Base-by-base conservation (phyloP, 2,329 filamentous ascomycete species). In the Ascochyta clinopodiicola region DNA sequence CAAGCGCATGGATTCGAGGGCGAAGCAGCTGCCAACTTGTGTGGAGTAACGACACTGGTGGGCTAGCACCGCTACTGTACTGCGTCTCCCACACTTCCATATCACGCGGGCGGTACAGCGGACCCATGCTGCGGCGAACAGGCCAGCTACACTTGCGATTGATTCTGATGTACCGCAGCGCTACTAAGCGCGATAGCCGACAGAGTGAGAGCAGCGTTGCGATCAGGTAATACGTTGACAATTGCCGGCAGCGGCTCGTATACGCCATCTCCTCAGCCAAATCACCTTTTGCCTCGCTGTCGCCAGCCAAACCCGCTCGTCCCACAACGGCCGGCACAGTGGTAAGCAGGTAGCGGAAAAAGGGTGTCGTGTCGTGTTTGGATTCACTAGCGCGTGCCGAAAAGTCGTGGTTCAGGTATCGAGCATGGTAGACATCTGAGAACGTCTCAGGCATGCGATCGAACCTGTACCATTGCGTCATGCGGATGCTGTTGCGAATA, bases 291-390 rank as follows among this genome's bases (percentile, higher is more conserved):
- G 15, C 15, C 19, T 39, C n/a, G 31, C 39, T n/a, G 36, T 35
- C 34, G 42, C 21, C 21, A 35, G 34, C 48, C 25, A 25, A 43
- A n/a, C 29, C 13, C 7, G 48, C 17, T 25, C 22, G 24, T 51
- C 49, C 49, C 43, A 45, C 38, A 21, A 44, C 49, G 21, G 49
- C 49, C 32, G 49, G 40, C 49, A 52, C 49, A 17, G 49, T 52
- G 24, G 49, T 52, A 44, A 45, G 34, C 27, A 52, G 49, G 35
- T 45, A 36, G 42, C 32, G 34, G 34, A 45, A 52, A 39, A 52
- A 52, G 34, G 39, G 32, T 29, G 7, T 45, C 10, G 43, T 36
- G 2, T 45, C 43, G 3, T 45, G 29, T 29, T 45, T 34, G 43
- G 31, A 6, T 36, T 34, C 31, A 45, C 34, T 35, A 29, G 31